phyloP scores from a whole-genome alignment of 495 filamentous ascomycete species.

The Usnea hakonensis region DNA sequence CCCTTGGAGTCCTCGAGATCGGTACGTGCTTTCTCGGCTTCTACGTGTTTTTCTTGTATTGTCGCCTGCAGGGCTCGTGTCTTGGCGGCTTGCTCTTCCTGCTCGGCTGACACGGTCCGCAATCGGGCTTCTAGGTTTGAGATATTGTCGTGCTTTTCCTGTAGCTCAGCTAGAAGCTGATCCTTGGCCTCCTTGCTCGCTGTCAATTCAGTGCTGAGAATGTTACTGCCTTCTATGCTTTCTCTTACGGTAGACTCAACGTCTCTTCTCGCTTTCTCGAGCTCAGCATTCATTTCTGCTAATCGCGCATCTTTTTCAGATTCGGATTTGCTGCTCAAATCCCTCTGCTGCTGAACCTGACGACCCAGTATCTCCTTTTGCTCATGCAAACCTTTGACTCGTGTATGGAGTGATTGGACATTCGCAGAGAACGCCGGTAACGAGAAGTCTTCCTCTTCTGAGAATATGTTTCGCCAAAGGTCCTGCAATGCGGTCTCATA shows the following conservation, averaged over 20 bases:
- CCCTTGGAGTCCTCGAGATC: conserved; percentile 70
- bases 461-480: conserved; percentile 66
- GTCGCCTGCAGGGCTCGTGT: background rate
- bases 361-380: conserved; percentile 77
- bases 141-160: conserved; percentile 3
- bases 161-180: conserved; percentile 12
- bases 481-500: conserved; percentile 54
- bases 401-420: conserved; percentile 63
- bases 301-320: conserved; percentile 49
- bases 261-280: conserved; percentile 36
- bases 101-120: background rate
- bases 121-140: conserved; percentile 7
- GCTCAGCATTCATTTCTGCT: conserved; percentile 42
- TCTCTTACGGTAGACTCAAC: conserved; percentile 33
- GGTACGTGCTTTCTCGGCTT: conserved; percentile 45
- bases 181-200: conserved; percentile 12
- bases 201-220: conserved; percentile 11
- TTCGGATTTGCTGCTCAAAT: conserved; percentile 66
- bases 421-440: conserved; percentile 62
- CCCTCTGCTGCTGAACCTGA: conserved; percentile 87
- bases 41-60: conserved; percentile 35
- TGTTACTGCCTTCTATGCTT: background rate
- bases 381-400: conserved; percentile 55
- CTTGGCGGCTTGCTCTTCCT: conserved; percentile 20
- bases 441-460: conserved; percentile 60